These are phyloP conservation scores for Eucalyptus sp. DNA, from an alignment of 345 rosid genomes.

Conservation along the genomic window DNA sequence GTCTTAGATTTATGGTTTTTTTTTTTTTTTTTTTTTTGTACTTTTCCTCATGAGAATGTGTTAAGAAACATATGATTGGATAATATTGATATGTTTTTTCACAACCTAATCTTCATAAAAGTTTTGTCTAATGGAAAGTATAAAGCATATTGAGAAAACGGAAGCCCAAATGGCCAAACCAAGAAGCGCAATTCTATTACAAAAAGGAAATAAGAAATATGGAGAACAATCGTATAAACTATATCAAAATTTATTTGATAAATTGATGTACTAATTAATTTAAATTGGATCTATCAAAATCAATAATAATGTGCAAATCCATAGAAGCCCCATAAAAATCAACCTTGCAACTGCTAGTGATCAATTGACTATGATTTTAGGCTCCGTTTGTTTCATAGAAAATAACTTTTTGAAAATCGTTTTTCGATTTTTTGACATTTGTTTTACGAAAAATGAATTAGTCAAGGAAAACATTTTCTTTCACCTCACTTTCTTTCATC, in stretches of 20 bases:
- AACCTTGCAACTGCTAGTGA: fast-evolving
- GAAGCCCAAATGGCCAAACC: not conserved
- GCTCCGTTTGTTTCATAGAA: fast-evolving
- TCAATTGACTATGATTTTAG: not conserved
- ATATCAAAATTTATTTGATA: not conserved
- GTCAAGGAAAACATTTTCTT: fast-evolving
- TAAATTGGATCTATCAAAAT: not conserved
- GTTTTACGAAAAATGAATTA: fast-evolving
- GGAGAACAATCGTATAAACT: not conserved
- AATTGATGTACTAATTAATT: not conserved
- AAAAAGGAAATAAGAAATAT: not conserved
- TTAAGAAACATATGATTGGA: not conserved
- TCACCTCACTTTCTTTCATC: too few species aligned
- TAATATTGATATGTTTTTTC: not conserved
- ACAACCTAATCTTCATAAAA: not conserved
- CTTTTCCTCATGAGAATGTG: not conserved
- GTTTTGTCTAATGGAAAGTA: not conserved
- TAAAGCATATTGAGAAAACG: not conserved
- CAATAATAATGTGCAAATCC: not conserved
- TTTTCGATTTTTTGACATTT: fast-evolving
- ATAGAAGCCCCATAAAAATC: not conserved
- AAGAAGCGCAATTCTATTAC: not conserved
- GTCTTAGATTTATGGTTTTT: too few species aligned
- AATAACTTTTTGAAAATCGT: fast-evolving
- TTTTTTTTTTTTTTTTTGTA: too few species aligned